Base-by-base conservation (phyloP, 208 protist species). In the Leishmania martiniquensis region DNA sequence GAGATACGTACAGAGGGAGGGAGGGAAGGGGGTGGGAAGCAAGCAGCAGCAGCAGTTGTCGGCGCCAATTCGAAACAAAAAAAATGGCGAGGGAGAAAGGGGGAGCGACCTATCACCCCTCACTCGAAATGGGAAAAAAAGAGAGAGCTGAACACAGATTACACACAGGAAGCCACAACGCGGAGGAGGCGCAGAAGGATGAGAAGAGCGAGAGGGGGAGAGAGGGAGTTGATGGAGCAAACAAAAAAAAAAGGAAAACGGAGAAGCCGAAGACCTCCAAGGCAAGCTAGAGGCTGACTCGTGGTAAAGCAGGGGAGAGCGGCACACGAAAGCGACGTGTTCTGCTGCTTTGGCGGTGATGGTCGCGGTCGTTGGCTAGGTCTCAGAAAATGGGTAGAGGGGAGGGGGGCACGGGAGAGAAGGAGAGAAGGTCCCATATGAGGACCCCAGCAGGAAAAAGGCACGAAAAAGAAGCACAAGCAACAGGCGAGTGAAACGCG, bases 401-500 rank as follows among this genome's bases (percentile, higher is more conserved):
- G 57, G 57, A 20, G 17, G 29, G 25, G 60, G 37, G 37, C 20
- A 34, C 25, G 5, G 20, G 25, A 20, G 66, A n/a, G 66, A 17
- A 37, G 39, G 44, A 72, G 62, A 59, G 62, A 77, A 20, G 10
- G 60, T 67, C 60, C 60, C 32, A 37, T 67, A 67, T 34, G 60
- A 67, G 44, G n/a, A 7, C 42, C 25, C 29, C 1, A 70, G 52
- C 2, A 68, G 25, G 72, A 77, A 77, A 74, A 76, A 69, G 45
- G 77, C 80, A 80, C 4, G 75, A 76, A 78, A 78, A 81, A 67
- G 60, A 81, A 78, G 79, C 47, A 80, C 78, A 81, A 62, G 65
- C 65, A 85, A 70, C 59, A 78, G 83, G 39, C 13, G n/a, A 66
- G 39, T 60, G 62, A 77, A 82, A 79, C 54, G 81, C 60, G 81